Conservation (phyloP, 257 asterid species). For the Solanum clarkiae region DNA sequence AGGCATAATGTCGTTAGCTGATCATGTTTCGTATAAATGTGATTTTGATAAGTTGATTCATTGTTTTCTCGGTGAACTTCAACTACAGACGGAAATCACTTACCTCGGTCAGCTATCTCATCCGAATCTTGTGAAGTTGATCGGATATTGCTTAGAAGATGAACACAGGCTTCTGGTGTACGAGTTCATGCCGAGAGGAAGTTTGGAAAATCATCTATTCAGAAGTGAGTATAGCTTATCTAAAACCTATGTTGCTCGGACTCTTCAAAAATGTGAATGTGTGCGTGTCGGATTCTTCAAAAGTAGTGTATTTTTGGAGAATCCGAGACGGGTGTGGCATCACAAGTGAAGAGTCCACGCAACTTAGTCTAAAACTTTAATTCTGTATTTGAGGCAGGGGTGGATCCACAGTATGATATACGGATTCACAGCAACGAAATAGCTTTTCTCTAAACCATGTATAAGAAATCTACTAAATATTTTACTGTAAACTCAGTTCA, state of each 20-base stretch:
- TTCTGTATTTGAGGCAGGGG: background rate
- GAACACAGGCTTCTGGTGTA: constrained; percentile 34
- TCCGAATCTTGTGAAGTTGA: constrained; percentile 33
- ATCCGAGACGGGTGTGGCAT: too few relatives aligned
- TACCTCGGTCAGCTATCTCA: constrained; percentile 24
- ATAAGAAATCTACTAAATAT: background rate
- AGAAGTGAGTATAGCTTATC: constrained; percentile 18
- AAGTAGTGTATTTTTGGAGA: too few relatives aligned
- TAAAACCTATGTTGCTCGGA: background rate
- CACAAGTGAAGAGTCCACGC: too few relatives aligned
- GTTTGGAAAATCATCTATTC: constrained; percentile 39
- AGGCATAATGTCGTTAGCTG: background rate
- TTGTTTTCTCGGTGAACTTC: background rate
- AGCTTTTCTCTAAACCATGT: background rate
- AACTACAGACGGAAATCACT: constrained; percentile 27
- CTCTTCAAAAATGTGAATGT: too few relatives aligned
- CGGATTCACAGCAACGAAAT: background rate
- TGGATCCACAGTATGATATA: background rate
- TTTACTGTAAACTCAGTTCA: background rate
- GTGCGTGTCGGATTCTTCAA: too few relatives aligned
- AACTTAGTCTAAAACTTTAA: background rate
- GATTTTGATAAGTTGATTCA: background rate
- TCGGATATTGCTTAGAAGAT: constrained; percentile 38
- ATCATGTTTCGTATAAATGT: background rate
- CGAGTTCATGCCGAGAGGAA: constrained; percentile 37